Evolutionary conservation across 139 green algal species (phyloP), one percentile per base, ranked within the genome.

Genomic region (Eudorina sp.): DNA sequence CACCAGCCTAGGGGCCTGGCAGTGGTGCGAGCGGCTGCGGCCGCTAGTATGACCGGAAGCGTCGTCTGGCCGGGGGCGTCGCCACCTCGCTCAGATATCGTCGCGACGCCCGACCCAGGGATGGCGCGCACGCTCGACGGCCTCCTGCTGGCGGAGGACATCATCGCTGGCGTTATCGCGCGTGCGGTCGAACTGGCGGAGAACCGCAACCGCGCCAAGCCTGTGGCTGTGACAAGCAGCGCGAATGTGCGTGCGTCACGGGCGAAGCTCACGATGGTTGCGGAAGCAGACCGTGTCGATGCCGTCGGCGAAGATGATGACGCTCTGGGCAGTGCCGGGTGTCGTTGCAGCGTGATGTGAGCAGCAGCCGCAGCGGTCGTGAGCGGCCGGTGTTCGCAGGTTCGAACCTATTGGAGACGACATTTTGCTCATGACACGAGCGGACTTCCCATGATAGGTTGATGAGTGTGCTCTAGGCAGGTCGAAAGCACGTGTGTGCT

Each of bases 131-230:
- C 48, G 51, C 13, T 83, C 19, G 48, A 83, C 31, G 75, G 21
- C 18, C 18, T 83, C 4, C 9, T 83, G 48, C 41, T 83, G 31
- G 75, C 75, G 34, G 75, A 83, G 75, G 75, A 83, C 11, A 36
- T 83, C 38, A 31, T 83, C 19, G 31, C 11, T 34, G 75, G 8
- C 16, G 31, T 68, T 2, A 13, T 83, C n/a, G 75, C 13, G 19
- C 18, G 46, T 2, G 75, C 75, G 13, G 31, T 83, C 5, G 75
- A 83, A 16, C 5, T 68, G 40, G 75, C 48, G 73, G 45, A 79
- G 70, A 36, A 48, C 62, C 11, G 66, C 31, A 36, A 48, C 62
- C 11, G 66, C 31, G 38, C 66, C 2, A 75, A 75, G 66, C 66
- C 16, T 5, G 11, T 34, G 36, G 62, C 27, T 31, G 31, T 38